Evolutionary conservation across 495 filamentous ascomycete genomes (phyloP).

Genomic region (Amorphotheca resinae): DNA sequence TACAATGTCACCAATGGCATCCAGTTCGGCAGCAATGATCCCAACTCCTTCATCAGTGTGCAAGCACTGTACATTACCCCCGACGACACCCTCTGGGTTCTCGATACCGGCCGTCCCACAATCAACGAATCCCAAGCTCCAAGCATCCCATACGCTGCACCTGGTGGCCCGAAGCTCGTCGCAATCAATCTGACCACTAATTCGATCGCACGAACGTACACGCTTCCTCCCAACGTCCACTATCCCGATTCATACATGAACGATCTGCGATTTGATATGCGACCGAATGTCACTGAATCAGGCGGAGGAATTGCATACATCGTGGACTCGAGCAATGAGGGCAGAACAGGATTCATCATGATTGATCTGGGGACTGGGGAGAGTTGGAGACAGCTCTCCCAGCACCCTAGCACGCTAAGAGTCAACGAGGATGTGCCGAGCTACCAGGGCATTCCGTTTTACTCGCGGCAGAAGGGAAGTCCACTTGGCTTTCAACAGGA

Average conservation of each 20-base stretch:
- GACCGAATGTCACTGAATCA: too few relatives aligned
- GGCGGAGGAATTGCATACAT: too few relatives aligned
- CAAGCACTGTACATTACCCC: conserved; percentile 30
- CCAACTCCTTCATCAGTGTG: conserved; percentile 25
- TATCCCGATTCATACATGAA: conserved; percentile 30
- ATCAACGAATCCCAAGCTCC: conserved; percentile 25
- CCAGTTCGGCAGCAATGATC: conserved; percentile 24
- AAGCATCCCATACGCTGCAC: conserved; percentile 27
- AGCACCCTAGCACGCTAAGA: too few relatives aligned
- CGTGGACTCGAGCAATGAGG: too few relatives aligned
- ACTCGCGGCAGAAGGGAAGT: too few relatives aligned
- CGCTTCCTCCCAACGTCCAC: conserved; percentile 25
- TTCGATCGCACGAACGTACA: conserved; percentile 24
- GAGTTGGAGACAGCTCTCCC: too few relatives aligned
- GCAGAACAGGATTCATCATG: too few relatives aligned
- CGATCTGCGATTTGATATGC: too few relatives aligned
- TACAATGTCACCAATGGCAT: conserved; percentile 23
- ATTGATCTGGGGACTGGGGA: too few relatives aligned
- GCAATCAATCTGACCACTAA: conserved; percentile 27
- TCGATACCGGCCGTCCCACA: conserved; percentile 29
- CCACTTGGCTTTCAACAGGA: too few relatives aligned
- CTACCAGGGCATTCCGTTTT: too few relatives aligned
- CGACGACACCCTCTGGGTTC: conserved; percentile 29
- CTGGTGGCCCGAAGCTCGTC: conserved; percentile 30
- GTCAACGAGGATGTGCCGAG: too few relatives aligned